Evolutionary conservation across 1,284 basidiomycete species (phyloP).

Genomic region (Ceratobasidium sp.): DNA sequence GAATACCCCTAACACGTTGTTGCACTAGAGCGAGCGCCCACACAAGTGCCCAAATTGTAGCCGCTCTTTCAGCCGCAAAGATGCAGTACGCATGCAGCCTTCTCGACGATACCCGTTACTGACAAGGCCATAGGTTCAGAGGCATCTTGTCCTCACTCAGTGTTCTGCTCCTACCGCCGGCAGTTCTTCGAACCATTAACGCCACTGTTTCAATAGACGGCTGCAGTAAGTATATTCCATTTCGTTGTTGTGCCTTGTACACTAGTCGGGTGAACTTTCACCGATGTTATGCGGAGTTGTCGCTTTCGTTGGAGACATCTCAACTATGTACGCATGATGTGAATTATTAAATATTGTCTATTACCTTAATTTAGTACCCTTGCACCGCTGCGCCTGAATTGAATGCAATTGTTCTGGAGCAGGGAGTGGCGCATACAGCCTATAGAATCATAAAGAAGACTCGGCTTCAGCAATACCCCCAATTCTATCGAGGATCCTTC

Average conservation of each 20-base stretch:
- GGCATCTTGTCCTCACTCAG: conserved; percentile 29
- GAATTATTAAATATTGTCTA: neutral
- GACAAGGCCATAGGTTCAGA: conserved; percentile 24
- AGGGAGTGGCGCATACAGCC: neutral
- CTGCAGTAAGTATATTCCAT: neutral
- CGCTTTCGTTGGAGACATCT: neutral
- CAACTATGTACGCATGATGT: neutral
- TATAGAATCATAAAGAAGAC: neutral
- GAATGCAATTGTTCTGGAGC: neutral
- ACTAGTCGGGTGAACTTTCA: neutral
- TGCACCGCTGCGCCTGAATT: neutral
- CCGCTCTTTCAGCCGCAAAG: conserved; percentile 39
- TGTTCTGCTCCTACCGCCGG: neutral
- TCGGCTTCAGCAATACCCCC: neutral
- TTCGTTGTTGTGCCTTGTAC: neutral
- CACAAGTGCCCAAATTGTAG: conserved; percentile 40
- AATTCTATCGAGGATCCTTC: neutral
- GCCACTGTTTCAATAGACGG: neutral
- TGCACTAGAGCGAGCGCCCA: conserved; percentile 27
- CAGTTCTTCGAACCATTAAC: conserved; percentile 29
- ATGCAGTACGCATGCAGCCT: conserved; percentile 19
- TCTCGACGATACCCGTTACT: neutral
- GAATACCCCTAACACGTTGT: neutral
- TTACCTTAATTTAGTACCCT: neutral
- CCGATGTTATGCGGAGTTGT: neutral